These are phyloP conservation scores for Pleurotus salmoneostramineus DNA, from an alignment of 768 basidiomycete genomes.

Conservation along the genomic window DNA sequence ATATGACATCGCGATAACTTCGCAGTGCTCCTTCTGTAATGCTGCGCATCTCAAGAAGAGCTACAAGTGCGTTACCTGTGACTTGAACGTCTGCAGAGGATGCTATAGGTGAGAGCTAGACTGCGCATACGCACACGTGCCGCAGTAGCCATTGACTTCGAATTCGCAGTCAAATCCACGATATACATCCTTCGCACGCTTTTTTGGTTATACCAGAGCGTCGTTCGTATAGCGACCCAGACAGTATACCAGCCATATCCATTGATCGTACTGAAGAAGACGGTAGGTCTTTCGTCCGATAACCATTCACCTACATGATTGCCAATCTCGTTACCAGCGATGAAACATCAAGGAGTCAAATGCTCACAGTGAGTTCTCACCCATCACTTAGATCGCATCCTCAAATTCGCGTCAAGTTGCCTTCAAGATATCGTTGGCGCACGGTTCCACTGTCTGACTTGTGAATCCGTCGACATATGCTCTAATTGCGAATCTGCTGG, in stretches of 20 bases:
- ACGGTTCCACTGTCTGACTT: slow-evolving; percentile 89
- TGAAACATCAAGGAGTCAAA: slow-evolving; percentile 77
- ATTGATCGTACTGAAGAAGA: slow-evolving; percentile 51
- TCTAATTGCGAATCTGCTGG: slow-evolving; percentile 86
- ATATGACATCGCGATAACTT: slow-evolving; percentile 67
- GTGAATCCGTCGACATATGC: slow-evolving; percentile 81
- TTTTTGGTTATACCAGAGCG: slow-evolving; percentile 80
- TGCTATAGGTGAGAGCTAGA: slow-evolving; percentile 64
- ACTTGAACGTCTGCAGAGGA: slow-evolving; percentile 77
- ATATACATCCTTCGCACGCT: slow-evolving; percentile 85
- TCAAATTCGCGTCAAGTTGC: slow-evolving; percentile 48
- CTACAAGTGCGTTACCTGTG: slow-evolving; percentile 86
- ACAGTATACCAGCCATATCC: slow-evolving; percentile 22
- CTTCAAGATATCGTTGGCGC: slow-evolving; percentile 88
- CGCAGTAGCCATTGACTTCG: neutral
- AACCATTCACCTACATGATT: slow-evolving; percentile 6
- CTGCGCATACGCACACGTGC: slow-evolving; percentile 1
- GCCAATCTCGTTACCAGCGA: slow-evolving; percentile 36
- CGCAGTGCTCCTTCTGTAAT: slow-evolving; percentile 80
- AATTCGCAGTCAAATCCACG: slow-evolving; percentile 72
- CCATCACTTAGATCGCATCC: neutral
- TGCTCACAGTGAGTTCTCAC: slow-evolving; percentile 71
- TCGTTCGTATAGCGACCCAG: slow-evolving; percentile 36
- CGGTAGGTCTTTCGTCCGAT: slow-evolving; percentile 37
- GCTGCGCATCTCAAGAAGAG: slow-evolving; percentile 56